These are phyloP conservation scores for Sclerotinia borealis DNA, from an alignment of 2,329 filamentous ascomycete genomes.

Conservation along the genomic window DNA sequence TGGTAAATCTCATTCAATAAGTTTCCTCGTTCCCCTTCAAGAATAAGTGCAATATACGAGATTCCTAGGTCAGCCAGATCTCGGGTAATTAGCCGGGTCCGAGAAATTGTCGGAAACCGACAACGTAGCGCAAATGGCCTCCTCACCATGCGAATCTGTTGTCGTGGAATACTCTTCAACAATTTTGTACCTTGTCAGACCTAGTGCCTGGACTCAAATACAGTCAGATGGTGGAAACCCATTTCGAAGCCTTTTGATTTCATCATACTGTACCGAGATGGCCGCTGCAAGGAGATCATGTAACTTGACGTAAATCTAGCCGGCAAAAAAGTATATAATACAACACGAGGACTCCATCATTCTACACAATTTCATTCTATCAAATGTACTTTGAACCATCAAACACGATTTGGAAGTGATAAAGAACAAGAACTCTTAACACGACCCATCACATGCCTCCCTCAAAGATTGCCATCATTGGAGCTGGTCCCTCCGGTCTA, in stretches of 20 bases:
- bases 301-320: background rate
- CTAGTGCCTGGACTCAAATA: background rate
- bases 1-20: background rate
- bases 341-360: background rate
- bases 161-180: too few species aligned
- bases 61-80: background rate
- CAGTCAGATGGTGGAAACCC: background rate
- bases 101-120: background rate
- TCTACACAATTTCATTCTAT: background rate
- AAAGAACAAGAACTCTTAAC: background rate
- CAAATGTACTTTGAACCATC: background rate
- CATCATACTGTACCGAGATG: background rate
- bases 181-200: too few species aligned
- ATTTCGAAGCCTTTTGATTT: background rate
- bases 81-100: background rate
- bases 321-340: background rate
- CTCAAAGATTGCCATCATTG: slow-evolving; percentile 39
- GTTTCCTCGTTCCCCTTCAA: background rate
- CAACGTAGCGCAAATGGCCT: background rate
- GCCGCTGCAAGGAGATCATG: background rate
- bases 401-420: background rate
- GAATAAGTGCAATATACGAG: accelerated
- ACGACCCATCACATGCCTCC: background rate
- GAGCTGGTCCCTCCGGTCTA: slow-evolving; percentile 42
- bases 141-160: background rate